Conservation (phyloP, 1,284 basidiomycete species). For the Malassezia caprae region DNA sequence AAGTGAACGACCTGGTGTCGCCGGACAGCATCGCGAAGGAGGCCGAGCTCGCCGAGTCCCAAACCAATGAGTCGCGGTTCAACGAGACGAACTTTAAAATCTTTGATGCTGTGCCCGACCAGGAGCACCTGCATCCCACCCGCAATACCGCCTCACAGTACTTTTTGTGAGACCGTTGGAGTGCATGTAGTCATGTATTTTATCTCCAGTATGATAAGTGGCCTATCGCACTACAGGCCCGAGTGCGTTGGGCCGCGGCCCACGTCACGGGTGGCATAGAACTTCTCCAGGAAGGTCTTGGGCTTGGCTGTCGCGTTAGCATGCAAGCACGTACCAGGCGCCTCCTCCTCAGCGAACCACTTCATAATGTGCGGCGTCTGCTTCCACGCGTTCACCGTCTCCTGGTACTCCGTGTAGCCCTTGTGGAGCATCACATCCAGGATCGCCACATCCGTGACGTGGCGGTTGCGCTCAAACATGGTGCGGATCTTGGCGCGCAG, state of each 20-base stretch:
- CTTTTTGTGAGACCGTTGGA: constrained; percentile 20
- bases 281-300: constrained; percentile 69
- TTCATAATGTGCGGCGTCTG: constrained; percentile 54
- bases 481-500: constrained; percentile 74
- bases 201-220: constrained; percentile 4
- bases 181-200: constrained; percentile 9
- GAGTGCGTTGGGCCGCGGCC: constrained; percentile 30
- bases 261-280: constrained; percentile 56
- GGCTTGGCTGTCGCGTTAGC: constrained; percentile 41
- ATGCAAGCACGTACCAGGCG: constrained; percentile 31
- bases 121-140: constrained; percentile 25
- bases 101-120: constrained; percentile 47
- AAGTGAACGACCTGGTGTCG: constrained; percentile 32
- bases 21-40: background rate
- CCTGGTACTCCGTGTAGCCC: constrained; percentile 79
- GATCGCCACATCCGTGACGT: constrained; percentile 69
- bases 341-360: constrained; percentile 50
- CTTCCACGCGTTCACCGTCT: constrained; percentile 85
- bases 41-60: constrained; percentile 18
- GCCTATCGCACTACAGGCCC: constrained; percentile 11
- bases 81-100: constrained; percentile 49
- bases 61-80: constrained; percentile 24
- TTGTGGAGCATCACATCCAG: constrained; percentile 84
- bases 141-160: constrained; percentile 24
- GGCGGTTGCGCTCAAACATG: constrained; percentile 75